Base-by-base conservation (phyloP, 352 stramenopile species). In the Pythium rishiriense region DNA sequence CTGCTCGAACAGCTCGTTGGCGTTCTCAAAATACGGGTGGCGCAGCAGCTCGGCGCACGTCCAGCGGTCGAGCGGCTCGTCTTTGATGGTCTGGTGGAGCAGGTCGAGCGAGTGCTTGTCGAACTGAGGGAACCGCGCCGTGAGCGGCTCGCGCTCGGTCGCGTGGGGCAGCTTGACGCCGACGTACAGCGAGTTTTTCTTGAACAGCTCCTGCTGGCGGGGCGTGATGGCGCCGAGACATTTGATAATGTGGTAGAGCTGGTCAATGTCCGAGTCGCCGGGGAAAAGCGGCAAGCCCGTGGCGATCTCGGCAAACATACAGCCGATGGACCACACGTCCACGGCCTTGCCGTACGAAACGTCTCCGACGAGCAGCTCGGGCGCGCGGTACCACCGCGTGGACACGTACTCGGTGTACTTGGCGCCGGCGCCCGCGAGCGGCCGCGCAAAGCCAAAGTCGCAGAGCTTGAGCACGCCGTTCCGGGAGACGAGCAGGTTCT, bases 251-350 rank as follows among this genome's bases (percentile, higher is more conserved):
- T 94, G 84, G 68, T 90, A 92, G 1, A 94, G 67, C 69, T 93
- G 97, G 75, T 99, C 96, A 68, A 99, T 97, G 58, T 99, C 95
- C 41, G 97, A 98, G 68, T 98, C 92, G 15, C 97, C 97, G 1
- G 97, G 96, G 49, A 99, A 97, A 15, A 99, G 89, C 1, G 96
- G 97, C 21, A 99, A 63, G 0, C 97, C 96, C 3, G 98, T 91
- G 66, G 98, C 98, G 43, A 99, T 90, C 76, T 99, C 97, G 19
- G 94, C 93, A 51, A 96, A 94, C 68, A 99, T 97, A 78, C 96
- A 99, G 39, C 96, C 97, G 26, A 98, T 88, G 17, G 91, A 97
- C 97, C 97, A 99, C 41, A 99, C 93, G 62, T 99, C 97, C 33
- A 99, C 97, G 8, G 91, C 93, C 57, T 96, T 97, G 50, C 97